These are phyloP conservation scores for Globisporangium spinosum DNA, from an alignment of 352 stramenopile genomes.

Conservation along the genomic window DNA sequence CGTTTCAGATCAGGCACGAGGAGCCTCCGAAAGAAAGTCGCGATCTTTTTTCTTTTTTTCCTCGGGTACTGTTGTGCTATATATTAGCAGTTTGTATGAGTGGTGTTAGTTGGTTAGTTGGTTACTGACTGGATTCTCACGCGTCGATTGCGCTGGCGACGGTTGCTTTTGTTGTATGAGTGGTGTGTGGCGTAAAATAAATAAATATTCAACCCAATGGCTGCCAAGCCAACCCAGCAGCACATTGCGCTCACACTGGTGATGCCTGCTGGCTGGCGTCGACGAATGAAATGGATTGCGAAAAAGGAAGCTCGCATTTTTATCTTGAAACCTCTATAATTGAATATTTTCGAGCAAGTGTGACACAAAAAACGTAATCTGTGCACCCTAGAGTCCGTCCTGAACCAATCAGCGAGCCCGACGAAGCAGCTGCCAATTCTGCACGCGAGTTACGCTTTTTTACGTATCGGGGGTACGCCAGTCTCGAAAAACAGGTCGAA, in stretches of 20 bases:
- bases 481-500: background rate
- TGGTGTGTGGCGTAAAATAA: background rate
- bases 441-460: background rate
- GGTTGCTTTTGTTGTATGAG: background rate
- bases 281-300: background rate
- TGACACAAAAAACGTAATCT: background rate
- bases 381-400: background rate
- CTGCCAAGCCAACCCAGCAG: background rate
- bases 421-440: background rate
- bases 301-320: background rate
- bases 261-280: too few relatives aligned
- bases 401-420: background rate
- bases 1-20: conserved; percentile 10
- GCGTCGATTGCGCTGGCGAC: background rate
- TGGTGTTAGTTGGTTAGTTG: background rate
- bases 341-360: background rate
- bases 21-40: conserved; percentile 2
- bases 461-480: background rate
- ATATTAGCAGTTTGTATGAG: background rate
- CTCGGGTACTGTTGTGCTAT: background rate
- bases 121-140: background rate
- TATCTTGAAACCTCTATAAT: background rate
- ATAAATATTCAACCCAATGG: background rate
- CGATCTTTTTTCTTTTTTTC: conserved; percentile 6
- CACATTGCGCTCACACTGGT: too few relatives aligned